A percentile compares a stretch with the other conserved stretches of the same genome.
Evolutionary conservation across 2,329 filamentous ascomycete species (phyloP).

Genomic region (Lomentospora prolificans): DNA sequence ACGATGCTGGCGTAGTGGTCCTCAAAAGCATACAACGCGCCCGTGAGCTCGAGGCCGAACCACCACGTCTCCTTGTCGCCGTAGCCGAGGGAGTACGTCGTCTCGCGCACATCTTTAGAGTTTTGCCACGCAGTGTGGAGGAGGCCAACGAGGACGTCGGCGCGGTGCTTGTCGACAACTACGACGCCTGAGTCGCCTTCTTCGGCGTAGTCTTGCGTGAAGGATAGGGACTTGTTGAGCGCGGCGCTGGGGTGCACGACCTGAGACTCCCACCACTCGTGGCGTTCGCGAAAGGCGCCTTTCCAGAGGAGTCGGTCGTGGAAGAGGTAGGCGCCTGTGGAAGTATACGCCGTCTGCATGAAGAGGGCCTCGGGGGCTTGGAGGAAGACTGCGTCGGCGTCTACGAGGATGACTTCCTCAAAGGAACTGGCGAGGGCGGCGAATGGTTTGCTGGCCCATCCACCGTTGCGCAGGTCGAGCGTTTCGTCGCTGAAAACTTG

Average conservation of each 20-base stretch:
- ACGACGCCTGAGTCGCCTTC: slow-evolving; percentile 32
- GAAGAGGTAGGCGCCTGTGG: slow-evolving; percentile 26
- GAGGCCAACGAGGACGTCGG: slow-evolving; percentile 26
- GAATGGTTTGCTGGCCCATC: slow-evolving; percentile 33
- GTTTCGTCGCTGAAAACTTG: slow-evolving; percentile 22
- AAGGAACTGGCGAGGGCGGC: slow-evolving; percentile 25
- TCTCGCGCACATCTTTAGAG: slow-evolving; percentile 24
- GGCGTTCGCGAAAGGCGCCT: slow-evolving; percentile 21
- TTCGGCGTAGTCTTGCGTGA: slow-evolving; percentile 28
- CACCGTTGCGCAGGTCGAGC: slow-evolving; percentile 19
- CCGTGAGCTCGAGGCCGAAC: slow-evolving; percentile 31
- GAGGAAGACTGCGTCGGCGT: slow-evolving; percentile 29
- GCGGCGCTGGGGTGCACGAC: slow-evolving; percentile 23
- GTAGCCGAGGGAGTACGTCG: slow-evolving; percentile 29
- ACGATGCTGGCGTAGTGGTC: slow-evolving; percentile 30
- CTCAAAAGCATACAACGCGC: slow-evolving; percentile 28
- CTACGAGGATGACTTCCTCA: slow-evolving; percentile 28
- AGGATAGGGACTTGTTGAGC: slow-evolving; percentile 25
- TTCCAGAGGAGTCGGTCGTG: slow-evolving; percentile 32
- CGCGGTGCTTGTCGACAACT: slow-evolving; percentile 28
- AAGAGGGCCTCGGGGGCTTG: slow-evolving; percentile 24
- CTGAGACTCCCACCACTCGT: slow-evolving; percentile 27
- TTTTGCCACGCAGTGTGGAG: slow-evolving; percentile 35
- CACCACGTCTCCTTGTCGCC: slow-evolving; percentile 38
- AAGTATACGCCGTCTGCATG: slow-evolving; percentile 18